phyloP scores from a whole-genome alignment of 371 early-diverging fungal genomes.

The Ordospora colligata region DNA sequence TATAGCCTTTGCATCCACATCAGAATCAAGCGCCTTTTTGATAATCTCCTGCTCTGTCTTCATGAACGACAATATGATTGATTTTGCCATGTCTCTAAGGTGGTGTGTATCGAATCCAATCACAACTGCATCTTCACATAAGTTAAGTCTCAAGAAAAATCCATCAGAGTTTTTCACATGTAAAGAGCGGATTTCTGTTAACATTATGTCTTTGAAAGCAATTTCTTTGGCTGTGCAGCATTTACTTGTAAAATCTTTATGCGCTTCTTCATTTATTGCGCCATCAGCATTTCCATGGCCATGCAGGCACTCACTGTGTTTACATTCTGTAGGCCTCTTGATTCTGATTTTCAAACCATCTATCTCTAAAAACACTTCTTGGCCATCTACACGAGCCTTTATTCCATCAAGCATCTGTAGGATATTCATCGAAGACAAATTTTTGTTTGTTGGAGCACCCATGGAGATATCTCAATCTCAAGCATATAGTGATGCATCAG shows the following conservation, averaged over 20 bases:
- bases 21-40: neutral
- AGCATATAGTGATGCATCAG: too few relatives aligned
- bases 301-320: too few relatives aligned
- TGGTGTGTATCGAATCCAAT: neutral
- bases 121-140: neutral
- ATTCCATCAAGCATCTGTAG: neutral
- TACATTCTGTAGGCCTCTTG: neutral
- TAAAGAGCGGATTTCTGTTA: neutral
- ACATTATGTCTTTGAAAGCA: neutral
- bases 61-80: constrained; percentile 12
- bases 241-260: too few relatives aligned
- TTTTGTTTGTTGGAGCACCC: neutral
- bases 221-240: neutral
- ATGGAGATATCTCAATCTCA: too few relatives aligned
- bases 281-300: neutral
- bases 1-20: neutral
- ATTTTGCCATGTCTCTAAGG: constrained; percentile 12
- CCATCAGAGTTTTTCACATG: constrained; percentile 15
- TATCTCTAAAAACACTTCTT: constrained; percentile 24
- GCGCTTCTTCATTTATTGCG: too few relatives aligned
- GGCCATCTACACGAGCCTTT: constrained; percentile 1
- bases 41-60: neutral
- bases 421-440: neutral
- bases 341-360: neutral
- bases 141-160: constrained; percentile 3